phyloP scores from a whole-genome alignment of 1,284 basidiomycete species.

The Rhodofomes roseus region DNA sequence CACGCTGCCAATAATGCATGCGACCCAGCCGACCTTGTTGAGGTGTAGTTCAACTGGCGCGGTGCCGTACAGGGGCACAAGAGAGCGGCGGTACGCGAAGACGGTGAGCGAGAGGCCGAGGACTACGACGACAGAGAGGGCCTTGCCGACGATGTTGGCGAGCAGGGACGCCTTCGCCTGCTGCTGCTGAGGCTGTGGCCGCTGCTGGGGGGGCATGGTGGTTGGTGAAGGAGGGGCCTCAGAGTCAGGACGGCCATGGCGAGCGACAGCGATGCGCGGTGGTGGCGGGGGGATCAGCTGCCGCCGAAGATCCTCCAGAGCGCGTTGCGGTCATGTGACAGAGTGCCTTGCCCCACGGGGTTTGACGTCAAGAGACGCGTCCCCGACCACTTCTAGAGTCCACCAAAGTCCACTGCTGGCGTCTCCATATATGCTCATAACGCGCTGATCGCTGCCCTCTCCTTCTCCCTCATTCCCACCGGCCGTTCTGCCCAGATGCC shows the following conservation, averaged over 20 bases:
- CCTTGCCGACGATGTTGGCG: constrained; percentile 20
- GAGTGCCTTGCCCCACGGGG: neutral
- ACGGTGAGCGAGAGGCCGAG: constrained; percentile 45
- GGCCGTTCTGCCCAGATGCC: constrained; percentile 14
- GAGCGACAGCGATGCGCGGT: neutral
- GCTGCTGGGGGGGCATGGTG: neutral
- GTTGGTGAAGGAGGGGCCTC: neutral
- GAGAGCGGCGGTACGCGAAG: constrained; percentile 49
- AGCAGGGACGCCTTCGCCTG: constrained; percentile 11
- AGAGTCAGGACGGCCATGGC: neutral
- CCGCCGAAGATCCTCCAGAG: constrained; percentile 2
- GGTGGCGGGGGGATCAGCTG: neutral
- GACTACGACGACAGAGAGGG: constrained; percentile 26
- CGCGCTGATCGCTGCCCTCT: neutral
- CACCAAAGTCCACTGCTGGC: neutral
- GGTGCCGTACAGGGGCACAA: constrained; percentile 57
- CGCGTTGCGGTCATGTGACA: constrained; percentile 4
- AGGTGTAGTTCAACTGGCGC: constrained; percentile 46
- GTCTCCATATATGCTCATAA: neutral
- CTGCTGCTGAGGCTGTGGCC: neutral
- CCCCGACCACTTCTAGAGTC: neutral
- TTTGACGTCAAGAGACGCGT: constrained; percentile 11
- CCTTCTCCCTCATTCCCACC: constrained; percentile 1
- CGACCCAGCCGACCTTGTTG: constrained; percentile 39
- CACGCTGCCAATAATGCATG: constrained; percentile 34